phyloP scores from a whole-genome alignment of 495 filamentous ascomycete species.

The Aspergillus kassunensis region DNA sequence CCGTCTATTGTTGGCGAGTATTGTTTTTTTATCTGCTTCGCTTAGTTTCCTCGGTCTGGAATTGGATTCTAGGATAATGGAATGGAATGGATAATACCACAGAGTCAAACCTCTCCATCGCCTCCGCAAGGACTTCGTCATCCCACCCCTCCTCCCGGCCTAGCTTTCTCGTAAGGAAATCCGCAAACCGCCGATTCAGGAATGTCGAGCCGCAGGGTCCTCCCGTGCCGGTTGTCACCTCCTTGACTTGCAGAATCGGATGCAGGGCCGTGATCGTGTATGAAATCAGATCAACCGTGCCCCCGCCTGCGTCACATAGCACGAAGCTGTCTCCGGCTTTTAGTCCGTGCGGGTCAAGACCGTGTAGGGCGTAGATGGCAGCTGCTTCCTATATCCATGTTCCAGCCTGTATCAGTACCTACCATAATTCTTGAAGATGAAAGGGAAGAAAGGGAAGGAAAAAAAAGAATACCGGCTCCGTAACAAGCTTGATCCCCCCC shows the following conservation, averaged over 20 bases:
- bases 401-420: slow-evolving; percentile 50
- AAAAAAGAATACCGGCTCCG: slow-evolving; percentile 2
- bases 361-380: slow-evolving; percentile 66
- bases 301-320: slow-evolving; percentile 74
- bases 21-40: slow-evolving; percentile 15
- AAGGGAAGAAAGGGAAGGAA: not conserved
- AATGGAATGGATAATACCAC: not conserved
- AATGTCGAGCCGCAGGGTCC: slow-evolving; percentile 66
- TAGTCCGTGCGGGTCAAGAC: slow-evolving; percentile 60
- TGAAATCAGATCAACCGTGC: slow-evolving; percentile 67
- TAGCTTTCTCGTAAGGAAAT: slow-evolving; percentile 58
- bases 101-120: slow-evolving; percentile 20
- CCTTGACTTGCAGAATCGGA: slow-evolving; percentile 50
- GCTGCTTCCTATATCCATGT: slow-evolving; percentile 69
- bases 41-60: not conserved
- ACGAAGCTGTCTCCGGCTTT: slow-evolving; percentile 64
- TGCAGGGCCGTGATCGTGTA: slow-evolving; percentile 32
- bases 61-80: not conserved
- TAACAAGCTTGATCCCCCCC: not conserved
- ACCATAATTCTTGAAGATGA: too few species aligned
- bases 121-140: slow-evolving; percentile 19
- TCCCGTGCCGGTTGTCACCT: slow-evolving; percentile 60
- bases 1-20: slow-evolving; percentile 13
- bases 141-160: slow-evolving; percentile 17
- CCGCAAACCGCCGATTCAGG: slow-evolving; percentile 65